Evolutionary conservation across 164 flowering plant genomes (phyloP), one percentile per base, ranked within the genome.

Genomic region (Dillenia turbinata): DNA sequence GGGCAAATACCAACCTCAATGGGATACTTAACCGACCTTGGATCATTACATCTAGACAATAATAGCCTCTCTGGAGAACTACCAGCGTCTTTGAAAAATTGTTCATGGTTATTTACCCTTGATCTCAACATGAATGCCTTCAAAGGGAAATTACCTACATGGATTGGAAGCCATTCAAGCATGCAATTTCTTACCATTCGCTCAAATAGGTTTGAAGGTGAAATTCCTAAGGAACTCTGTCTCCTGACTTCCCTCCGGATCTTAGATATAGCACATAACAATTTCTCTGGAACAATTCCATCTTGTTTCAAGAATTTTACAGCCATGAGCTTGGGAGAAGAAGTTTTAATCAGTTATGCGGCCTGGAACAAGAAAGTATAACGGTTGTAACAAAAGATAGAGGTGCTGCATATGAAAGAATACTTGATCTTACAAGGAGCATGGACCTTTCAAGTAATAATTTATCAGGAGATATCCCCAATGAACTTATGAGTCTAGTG

Each of bases 221-320:
- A 0, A 6, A 63, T 83, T 45, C 72, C 79, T 44, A 14, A 12
- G 0, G 48, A 69, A 15, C 46, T 78, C 0, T 78, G 84, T 54
- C 19, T 9, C 4, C 33, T 72, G 0, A 15, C 22, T 12, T 17
- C 26, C 44, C 75, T 79, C n/a, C 80, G 74, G 45, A 17, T 70
- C 11, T 33, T 77, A 40, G 83, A 82, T 48, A 57, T 78, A 33
- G n/a, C n/a, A n/a, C n/a, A n/a, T n/a, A n/a, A n/a, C n/a, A n/a
- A n/a, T n/a, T n/a, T n/a, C n/a, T n/a, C 69, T 2, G 80, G 81
- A 6, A 0, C 47, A 6, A 75, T 81, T 0, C 80, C 78, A 16
- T 51, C 10, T 9, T 76, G 83, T 48, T 62, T 79, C 17, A 26
- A 40, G 5, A 66, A 75, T 19, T 50, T 77, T 0, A 66, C 44